Conservation (phyloP, 768 basidiomycete species). For the Kwoniella botswanensis region DNA sequence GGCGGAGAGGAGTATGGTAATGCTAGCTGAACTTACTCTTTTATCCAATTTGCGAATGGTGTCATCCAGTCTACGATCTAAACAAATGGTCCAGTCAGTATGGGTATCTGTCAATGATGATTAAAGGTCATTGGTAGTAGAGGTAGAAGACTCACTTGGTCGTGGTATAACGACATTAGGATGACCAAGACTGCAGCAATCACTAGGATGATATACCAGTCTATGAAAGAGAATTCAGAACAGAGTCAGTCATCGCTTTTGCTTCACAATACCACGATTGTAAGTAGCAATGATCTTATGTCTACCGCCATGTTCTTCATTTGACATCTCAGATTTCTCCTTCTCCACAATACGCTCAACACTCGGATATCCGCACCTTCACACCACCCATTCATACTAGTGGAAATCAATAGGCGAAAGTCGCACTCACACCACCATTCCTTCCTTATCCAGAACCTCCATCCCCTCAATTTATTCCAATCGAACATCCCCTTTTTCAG, state of each 20-base stretch:
- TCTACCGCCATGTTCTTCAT: too few species aligned
- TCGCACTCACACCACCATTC: constrained; percentile 48
- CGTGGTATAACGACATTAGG: constrained; percentile 31
- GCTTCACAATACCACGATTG: too few species aligned
- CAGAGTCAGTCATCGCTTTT: background rate
- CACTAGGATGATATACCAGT: constrained; percentile 23
- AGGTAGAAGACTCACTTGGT: constrained; percentile 23
- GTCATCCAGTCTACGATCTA: constrained; percentile 75
- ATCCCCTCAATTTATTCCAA: constrained; percentile 39
- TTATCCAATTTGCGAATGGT: constrained; percentile 70
- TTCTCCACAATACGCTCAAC: too few species aligned
- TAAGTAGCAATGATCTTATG: background rate
- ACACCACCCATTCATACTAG: too few species aligned
- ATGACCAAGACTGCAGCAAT: constrained; percentile 24
- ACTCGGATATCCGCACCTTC: too few species aligned
- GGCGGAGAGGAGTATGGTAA: background rate
- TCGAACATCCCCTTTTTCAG: constrained; percentile 42
- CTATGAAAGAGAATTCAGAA: constrained; percentile 1
- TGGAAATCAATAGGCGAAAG: background rate
- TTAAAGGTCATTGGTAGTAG: background rate
- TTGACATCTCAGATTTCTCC: too few species aligned
- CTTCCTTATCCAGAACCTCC: constrained; percentile 51
- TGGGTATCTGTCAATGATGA: background rate
- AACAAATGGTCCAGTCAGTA: background rate
- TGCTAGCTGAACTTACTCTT: constrained; percentile 55